Evolutionary conservation across 2,329 filamentous ascomycete genomes (phyloP).

Genomic region (Xenoacremonium recifei): DNA sequence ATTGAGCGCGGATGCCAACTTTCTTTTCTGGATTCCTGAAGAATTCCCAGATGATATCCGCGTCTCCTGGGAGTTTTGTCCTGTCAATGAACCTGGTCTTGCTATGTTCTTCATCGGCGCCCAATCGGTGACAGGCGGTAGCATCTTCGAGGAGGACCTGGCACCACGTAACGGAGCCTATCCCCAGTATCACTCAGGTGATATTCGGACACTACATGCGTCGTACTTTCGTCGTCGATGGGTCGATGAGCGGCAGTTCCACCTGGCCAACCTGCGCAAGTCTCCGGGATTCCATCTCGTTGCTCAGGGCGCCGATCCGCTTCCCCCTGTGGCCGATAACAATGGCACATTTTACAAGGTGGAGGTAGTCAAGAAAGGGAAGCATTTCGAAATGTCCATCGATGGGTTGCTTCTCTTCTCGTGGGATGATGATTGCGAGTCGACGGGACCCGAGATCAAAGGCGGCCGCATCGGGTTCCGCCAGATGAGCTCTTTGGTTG

Average conservation of each 20-base stretch:
- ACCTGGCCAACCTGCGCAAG: constrained; percentile 21
- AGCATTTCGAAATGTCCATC: constrained; percentile 14
- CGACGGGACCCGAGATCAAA: constrained; percentile 18
- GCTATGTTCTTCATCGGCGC: constrained; percentile 25
- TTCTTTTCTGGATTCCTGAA: constrained; percentile 21
- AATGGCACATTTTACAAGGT: constrained; percentile 19
- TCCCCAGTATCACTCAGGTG: constrained; percentile 22
- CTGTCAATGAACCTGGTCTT: constrained; percentile 16
- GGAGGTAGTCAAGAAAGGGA: constrained; percentile 20
- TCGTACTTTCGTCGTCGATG: constrained; percentile 24
- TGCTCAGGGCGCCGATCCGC: constrained; percentile 20
- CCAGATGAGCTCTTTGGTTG: constrained; percentile 21
- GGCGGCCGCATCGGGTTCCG: constrained; percentile 19
- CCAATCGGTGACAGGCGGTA: constrained; percentile 14
- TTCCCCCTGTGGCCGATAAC: constrained; percentile 17
- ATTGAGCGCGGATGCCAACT: constrained; percentile 16
- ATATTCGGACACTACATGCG: constrained; percentile 20
- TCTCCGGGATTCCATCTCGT: constrained; percentile 23
- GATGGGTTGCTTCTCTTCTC: constrained; percentile 15
- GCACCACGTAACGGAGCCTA: constrained; percentile 20
- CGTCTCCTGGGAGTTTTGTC: constrained; percentile 21
- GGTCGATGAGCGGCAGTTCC: constrained; percentile 22
- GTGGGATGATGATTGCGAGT: constrained; percentile 17
- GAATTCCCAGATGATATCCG: constrained; percentile 22
- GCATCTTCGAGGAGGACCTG: constrained; percentile 19